Percentiles rank a stretch among this genome's conserved stretches.
phyloP scores from a whole-genome alignment of 768 basidiomycete species.

The Cyathus striatus region DNA sequence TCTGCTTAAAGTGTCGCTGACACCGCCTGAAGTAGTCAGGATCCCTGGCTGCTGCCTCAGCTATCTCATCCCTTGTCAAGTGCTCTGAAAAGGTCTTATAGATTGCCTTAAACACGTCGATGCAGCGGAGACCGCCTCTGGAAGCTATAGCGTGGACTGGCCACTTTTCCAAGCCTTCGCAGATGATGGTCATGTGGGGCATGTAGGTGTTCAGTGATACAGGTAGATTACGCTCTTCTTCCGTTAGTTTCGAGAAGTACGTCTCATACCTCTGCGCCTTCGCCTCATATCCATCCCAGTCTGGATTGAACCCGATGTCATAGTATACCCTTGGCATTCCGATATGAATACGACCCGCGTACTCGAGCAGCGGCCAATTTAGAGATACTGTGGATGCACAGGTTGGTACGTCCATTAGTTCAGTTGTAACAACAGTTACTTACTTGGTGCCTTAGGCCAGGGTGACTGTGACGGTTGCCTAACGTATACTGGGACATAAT shows the following conservation, averaged over 20 bases:
- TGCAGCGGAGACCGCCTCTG: conserved; percentile 42
- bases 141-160: conserved; percentile 36
- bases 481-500: conserved; percentile 23
- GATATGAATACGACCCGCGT: conserved; percentile 18
- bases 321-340: conserved; percentile 38
- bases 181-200: conserved; percentile 46
- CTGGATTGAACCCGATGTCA: conserved; percentile 43
- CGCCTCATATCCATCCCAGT: conserved; percentile 13
- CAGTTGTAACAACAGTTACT: no score
- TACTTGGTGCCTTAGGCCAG: no score
- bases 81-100: conserved; percentile 40
- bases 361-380: conserved; percentile 46
- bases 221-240: conserved; percentile 34
- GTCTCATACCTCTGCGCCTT: conserved; percentile 16
- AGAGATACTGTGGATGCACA: conserved; percentile 28
- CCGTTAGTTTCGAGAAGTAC: conserved; percentile 19
- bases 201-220: conserved; percentile 37
- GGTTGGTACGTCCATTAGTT: no score
- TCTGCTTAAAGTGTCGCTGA: conserved; percentile 36
- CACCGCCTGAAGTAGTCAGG: conserved; percentile 33
- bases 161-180: conserved; percentile 30
- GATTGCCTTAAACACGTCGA: conserved; percentile 58
- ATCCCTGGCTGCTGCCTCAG: no score
- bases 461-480: no score
- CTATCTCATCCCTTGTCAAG: conserved; percentile 40